Evolutionary conservation across 345 rosid genomes (phyloP).

Genomic region (Combretum micranthum): DNA sequence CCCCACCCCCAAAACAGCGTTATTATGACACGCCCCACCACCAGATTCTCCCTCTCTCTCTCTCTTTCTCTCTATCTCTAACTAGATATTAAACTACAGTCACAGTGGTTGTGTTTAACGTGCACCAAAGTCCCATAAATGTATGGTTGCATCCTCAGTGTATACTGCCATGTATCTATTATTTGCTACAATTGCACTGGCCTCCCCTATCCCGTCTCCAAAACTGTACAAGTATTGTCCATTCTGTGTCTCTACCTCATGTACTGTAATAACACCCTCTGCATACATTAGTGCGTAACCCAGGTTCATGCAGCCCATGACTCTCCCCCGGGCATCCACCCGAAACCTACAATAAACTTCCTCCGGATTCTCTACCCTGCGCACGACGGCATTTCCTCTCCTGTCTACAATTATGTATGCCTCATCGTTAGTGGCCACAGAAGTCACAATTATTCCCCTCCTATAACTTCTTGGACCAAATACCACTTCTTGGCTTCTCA

Average conservation of each 20-base stretch:
- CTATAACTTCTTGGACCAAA: slow-evolving; percentile 19
- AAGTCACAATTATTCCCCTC: slow-evolving; percentile 41
- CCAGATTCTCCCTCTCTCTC: too few species aligned
- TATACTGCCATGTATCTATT: slow-evolving; percentile 82
- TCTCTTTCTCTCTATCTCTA: too few species aligned
- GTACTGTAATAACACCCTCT: slow-evolving; percentile 53
- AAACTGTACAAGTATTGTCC: slow-evolving; percentile 39
- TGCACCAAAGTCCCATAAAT: slow-evolving; percentile 88
- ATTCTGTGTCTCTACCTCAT: slow-evolving; percentile 35
- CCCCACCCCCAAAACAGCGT: slow-evolving; percentile 3
- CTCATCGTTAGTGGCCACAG: slow-evolving; percentile 35
- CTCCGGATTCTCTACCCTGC: slow-evolving; percentile 32
- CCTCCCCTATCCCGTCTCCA: slow-evolving; percentile 45
- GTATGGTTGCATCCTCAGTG: slow-evolving; percentile 34
- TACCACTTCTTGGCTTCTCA: slow-evolving; percentile 45
- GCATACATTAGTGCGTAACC: slow-evolving; percentile 62
- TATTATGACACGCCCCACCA: background rate
- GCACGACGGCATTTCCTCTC: slow-evolving; percentile 51
- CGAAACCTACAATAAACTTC: slow-evolving; percentile 51
- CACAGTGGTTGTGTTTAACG: slow-evolving; percentile 8
- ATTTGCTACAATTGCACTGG: slow-evolving; percentile 48
- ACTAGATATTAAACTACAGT: too few species aligned
- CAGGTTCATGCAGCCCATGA: slow-evolving; percentile 62
- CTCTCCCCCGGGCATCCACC: slow-evolving; percentile 16
- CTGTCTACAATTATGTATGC: slow-evolving; percentile 48